A percentile compares a stretch with the other conserved stretches of the same genome.
phyloP scores from a whole-genome alignment of 441 rosid species.

The Populus hybrid region DNA sequence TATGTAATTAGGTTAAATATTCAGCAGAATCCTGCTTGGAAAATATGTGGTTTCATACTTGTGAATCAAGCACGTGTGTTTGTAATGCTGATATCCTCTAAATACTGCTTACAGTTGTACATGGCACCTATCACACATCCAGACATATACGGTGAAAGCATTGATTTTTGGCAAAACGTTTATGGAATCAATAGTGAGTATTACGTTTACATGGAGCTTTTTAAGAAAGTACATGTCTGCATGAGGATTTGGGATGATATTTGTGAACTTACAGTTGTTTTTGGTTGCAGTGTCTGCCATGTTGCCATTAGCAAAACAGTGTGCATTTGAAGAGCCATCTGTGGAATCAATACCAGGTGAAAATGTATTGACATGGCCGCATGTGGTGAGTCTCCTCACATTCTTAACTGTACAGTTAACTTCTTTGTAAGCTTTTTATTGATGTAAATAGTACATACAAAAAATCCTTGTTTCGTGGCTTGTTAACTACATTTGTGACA shows the following conservation, averaged over 20 bases:
- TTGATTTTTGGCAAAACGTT: slow-evolving; percentile 95
- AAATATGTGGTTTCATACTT: background rate
- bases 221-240: background rate
- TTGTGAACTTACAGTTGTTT: slow-evolving; percentile 13
- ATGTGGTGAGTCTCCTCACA: slow-evolving; percentile 55
- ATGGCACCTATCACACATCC: slow-evolving; percentile 93
- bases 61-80: background rate
- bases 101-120: slow-evolving; percentile 62
- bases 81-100: slow-evolving; percentile 24
- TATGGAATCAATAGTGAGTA: slow-evolving; percentile 97
- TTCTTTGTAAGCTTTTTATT: background rate
- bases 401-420: background rate
- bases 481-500: background rate
- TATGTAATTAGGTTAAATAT: background rate
- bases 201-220: slow-evolving; percentile 17
- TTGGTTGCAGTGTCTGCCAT: no score
- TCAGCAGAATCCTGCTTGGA: background rate
- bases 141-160: slow-evolving; percentile 84
- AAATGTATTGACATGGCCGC: slow-evolving; percentile 92
- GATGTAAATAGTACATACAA: no score
- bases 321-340: slow-evolving; percentile 95
- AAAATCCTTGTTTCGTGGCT: background rate
- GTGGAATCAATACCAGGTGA: slow-evolving; percentile 89
- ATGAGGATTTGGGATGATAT: slow-evolving; percentile 9
- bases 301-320: slow-evolving; percentile 64